Evolutionary conservation across 345 rosid genomes (phyloP).

Genomic region (Brassica juncea): DNA sequence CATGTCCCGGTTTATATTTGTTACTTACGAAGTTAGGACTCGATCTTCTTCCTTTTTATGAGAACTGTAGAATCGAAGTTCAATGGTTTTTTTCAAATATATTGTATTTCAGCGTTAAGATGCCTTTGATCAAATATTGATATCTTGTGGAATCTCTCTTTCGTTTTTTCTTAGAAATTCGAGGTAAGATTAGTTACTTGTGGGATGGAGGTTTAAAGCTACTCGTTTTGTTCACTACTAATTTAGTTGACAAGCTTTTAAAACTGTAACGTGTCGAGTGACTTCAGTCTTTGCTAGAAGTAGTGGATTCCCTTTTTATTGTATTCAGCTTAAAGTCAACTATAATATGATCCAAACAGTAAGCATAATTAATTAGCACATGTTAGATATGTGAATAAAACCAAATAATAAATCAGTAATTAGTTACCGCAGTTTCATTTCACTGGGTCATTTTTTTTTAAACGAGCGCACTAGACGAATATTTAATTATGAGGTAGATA

Average conservation of each 20-base stretch:
- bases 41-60: no score
- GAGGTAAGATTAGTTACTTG: conserved; percentile 19
- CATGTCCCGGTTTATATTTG: background rate
- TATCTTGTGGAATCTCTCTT: conserved; percentile 24
- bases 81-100: no score
- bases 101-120: background rate
- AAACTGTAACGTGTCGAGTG: conserved; percentile 25
- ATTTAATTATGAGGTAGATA: conserved; percentile 2
- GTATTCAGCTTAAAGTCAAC: background rate
- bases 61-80: no score
- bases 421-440: background rate
- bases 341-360: background rate
- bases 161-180: background rate
- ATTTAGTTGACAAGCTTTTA: conserved; percentile 12
- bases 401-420: background rate
- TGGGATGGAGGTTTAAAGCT: conserved; percentile 39
- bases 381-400: background rate
- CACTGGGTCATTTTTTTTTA: background rate
- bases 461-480: background rate
- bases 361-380: background rate
- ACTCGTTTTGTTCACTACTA: no score
- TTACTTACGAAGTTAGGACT: no score
- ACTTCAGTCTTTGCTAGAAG: background rate
- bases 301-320: conserved; percentile 21
- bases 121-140: conserved; percentile 14